Evolutionary conservation across 768 basidiomycete species (phyloP), one percentile per base, ranked within the genome.

Genomic region (Pilatotrama ljubarskyi): DNA sequence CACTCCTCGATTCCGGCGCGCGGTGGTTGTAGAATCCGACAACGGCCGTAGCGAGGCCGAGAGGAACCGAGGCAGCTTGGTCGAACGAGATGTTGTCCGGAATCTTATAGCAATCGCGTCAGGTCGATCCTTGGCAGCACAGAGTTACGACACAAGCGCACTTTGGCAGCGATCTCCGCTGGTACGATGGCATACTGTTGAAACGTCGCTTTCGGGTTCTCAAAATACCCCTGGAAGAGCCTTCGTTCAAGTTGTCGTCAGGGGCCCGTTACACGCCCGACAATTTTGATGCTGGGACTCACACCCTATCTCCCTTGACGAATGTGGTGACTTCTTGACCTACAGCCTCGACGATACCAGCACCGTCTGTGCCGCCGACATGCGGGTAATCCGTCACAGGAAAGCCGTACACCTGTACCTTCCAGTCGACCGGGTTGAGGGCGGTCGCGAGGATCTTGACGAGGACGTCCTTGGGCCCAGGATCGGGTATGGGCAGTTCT

Each of bases 401-500:
- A 1, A 49, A 24, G n/a, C 63, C 69, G 41, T 43, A 63, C 10
- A 47, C 55, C 26, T 71, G 73, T 22, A 72, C 60, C 57, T 70
- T 71, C 70, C 70, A 74, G 64, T 76, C 76, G 25, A 66, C 65
- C 0, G 74, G 75, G 54, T 75, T 74, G 14, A 76, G 65, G 0
- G 70, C 71, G 0, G 69, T 63, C 3, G 71, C 59, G 8, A 63
- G 25, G 42, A 75, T 49, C 50, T 71, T 74, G 51, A 75, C 61
- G 14, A 75, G 66, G 20, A 76, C 57, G 22, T 76, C 70, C 15
- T 69, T 68, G 1, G 68, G 55, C 0, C 59, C 69, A 1, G 72
- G 71, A 35, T 77, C 46, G 52, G 77, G 73, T 48, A 82, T 69
- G 44, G 82, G 69, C 6, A 79, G 43, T 53, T 82, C 72, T 8